These are phyloP conservation scores for Clarireedia sp. DNA, from an alignment of 2,329 filamentous ascomycete genomes.

Conservation along the genomic window DNA sequence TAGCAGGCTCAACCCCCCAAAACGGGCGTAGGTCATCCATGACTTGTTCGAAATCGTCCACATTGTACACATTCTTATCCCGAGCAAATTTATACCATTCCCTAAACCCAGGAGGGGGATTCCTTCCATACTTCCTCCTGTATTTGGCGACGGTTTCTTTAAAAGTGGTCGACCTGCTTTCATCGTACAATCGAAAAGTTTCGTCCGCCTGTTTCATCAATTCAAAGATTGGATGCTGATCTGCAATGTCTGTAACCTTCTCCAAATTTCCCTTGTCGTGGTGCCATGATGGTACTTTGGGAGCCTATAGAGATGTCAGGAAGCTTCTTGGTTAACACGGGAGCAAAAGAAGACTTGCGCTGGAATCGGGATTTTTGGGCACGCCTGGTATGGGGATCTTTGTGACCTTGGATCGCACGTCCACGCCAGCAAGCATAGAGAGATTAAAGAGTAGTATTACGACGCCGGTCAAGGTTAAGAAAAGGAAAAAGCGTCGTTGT, in stretches of 20 bases:
- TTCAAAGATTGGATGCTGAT: constrained; percentile 27
- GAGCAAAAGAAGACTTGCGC: constrained; percentile 14
- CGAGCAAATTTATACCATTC: constrained; percentile 49
- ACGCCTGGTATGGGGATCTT: constrained; percentile 20
- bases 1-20: constrained; percentile 39
- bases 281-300: constrained; percentile 21
- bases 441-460: constrained; percentile 25
- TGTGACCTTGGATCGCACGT: constrained; percentile 22
- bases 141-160: constrained; percentile 47
- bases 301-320: constrained; percentile 15
- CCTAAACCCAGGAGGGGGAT: constrained; percentile 57
- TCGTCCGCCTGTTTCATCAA: constrained; percentile 29
- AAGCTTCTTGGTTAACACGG: not conserved
- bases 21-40: constrained; percentile 55
- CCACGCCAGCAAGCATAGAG: constrained; percentile 19
- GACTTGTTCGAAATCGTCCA: constrained; percentile 58
- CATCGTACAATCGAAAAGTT: constrained; percentile 25
- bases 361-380: not conserved
- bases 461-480: constrained; percentile 16
- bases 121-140: constrained; percentile 46
- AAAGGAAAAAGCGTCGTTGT: constrained; percentile 21
- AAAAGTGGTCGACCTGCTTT: constrained; percentile 38
- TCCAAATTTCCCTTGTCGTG: constrained; percentile 21
- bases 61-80: constrained; percentile 44
- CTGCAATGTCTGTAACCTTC: constrained; percentile 12